phyloP scores from a whole-genome alignment of 176 grass and related monocot genomes.

The Avena insularis region DNA sequence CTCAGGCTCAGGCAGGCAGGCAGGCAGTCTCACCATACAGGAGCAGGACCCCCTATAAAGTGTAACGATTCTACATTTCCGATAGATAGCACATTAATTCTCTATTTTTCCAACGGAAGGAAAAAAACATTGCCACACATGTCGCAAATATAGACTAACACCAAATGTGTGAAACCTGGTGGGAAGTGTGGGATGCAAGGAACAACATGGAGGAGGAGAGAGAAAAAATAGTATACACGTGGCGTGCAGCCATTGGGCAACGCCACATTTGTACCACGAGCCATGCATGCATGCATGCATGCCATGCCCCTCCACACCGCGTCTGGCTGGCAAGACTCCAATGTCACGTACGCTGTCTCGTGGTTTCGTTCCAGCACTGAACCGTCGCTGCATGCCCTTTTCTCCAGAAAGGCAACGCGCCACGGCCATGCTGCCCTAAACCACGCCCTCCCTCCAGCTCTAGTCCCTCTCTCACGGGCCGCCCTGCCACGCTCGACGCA shows the following conservation, averaged over 20 bases:
- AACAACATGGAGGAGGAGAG: not conserved
- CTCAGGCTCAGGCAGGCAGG: not conserved
- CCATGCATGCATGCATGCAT: conserved; percentile 38
- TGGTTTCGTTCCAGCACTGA: no score
- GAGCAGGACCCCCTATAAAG: not conserved
- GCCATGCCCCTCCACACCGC: conserved; percentile 19
- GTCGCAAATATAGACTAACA: not conserved
- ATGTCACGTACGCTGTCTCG: no score
- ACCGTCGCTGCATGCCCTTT: no score
- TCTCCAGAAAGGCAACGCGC: not conserved
- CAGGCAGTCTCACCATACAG: conserved; percentile 33
- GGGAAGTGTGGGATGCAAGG: not conserved
- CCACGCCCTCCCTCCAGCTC: conserved; percentile 47
- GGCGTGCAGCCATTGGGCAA: conserved; percentile 10
- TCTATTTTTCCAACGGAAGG: not conserved
- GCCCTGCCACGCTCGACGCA: conserved; percentile 17
- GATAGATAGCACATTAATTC: not conserved
- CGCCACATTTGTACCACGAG: conserved; percentile 41
- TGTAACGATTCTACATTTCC: not conserved
- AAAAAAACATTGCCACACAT: conserved; percentile 7
- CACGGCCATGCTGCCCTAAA: conserved; percentile 37
- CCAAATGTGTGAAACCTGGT: not conserved
- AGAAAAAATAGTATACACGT: not conserved
- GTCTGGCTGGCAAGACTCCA: no score
- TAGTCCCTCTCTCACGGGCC: conserved; percentile 62